Percentiles rank a stretch among this genome's conserved stretches.
These are phyloP conservation scores for Globisporangium iwayamae DNA, from an alignment of 352 stramenopile genomes.

Conservation along the genomic window DNA sequence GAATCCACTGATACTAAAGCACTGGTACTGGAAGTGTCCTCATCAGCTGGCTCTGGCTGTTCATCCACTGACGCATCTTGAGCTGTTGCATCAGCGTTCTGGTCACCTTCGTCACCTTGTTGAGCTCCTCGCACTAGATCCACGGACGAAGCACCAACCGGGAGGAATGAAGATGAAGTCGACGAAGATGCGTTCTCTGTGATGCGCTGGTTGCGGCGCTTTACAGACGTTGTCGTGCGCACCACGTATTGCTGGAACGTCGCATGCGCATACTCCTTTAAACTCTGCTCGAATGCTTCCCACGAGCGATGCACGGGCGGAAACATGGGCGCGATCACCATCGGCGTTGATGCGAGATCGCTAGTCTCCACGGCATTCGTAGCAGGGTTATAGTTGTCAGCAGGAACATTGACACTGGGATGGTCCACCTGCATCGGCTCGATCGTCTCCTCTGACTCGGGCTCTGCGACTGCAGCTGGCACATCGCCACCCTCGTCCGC, in stretches of 20 bases:
- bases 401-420: background rate
- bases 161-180: background rate
- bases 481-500: background rate
- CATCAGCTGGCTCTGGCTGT: background rate
- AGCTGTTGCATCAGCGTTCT: background rate
- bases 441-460: background rate
- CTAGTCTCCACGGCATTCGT: background rate
- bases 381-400: background rate
- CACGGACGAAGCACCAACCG: background rate
- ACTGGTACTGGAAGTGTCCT: background rate
- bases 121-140: background rate
- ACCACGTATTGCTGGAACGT: slow-evolving; percentile 79
- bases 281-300: slow-evolving; percentile 54
- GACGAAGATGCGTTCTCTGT: slow-evolving; percentile 26
- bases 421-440: background rate
- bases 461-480: background rate
- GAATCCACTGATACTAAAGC: background rate
- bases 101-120: background rate
- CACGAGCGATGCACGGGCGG: slow-evolving; percentile 51
- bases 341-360: background rate
- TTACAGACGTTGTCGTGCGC: slow-evolving; percentile 72
- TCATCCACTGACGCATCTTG: background rate
- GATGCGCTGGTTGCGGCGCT: slow-evolving; percentile 68
- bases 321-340: slow-evolving; percentile 45
- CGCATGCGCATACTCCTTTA: slow-evolving; percentile 53